Conservation (phyloP, 192 early-diverging fungal genomes). For the Coemansia sp. region DNA sequence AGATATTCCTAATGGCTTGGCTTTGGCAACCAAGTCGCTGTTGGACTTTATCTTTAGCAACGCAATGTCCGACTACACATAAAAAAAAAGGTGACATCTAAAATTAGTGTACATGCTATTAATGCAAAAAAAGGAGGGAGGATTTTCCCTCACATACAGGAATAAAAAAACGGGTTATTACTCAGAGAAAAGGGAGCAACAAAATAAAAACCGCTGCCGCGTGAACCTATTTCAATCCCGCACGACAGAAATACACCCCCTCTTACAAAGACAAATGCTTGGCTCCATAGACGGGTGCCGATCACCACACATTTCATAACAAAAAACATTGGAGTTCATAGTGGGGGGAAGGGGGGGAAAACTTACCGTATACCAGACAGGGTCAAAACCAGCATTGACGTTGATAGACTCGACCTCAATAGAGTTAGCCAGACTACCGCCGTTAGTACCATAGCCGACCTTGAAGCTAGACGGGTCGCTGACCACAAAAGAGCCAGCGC, state of each 20-base stretch:
- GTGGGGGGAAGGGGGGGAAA: neutral
- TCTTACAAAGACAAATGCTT: neutral
- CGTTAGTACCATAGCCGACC: slow-evolving; percentile 36
- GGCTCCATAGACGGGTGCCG: neutral
- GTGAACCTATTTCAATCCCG: neutral
- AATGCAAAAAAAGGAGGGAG: neutral
- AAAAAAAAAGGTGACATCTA: slow-evolving; percentile 4
- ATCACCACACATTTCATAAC: neutral
- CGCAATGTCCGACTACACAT: slow-evolving; percentile 52
- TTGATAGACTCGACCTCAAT: slow-evolving; percentile 40
- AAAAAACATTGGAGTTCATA: too few relatives aligned
- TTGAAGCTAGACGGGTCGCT: slow-evolving; percentile 21
- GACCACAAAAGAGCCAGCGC: slow-evolving; percentile 30
- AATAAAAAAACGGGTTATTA: neutral
- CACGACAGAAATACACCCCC: too few relatives aligned
- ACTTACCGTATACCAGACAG: slow-evolving; percentile 53
- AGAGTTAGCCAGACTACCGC: slow-evolving; percentile 19
- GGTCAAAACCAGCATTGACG: slow-evolving; percentile 43
- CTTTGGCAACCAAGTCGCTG: slow-evolving; percentile 29
- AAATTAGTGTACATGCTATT: neutral
- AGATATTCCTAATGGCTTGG: slow-evolving; percentile 29
- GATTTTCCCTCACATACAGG: neutral
- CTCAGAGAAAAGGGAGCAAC: neutral
- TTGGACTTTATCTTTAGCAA: slow-evolving; percentile 44
- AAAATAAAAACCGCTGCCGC: neutral